phyloP scores from a whole-genome alignment of 768 basidiomycete species.

The Nevesoporus exiguus region DNA sequence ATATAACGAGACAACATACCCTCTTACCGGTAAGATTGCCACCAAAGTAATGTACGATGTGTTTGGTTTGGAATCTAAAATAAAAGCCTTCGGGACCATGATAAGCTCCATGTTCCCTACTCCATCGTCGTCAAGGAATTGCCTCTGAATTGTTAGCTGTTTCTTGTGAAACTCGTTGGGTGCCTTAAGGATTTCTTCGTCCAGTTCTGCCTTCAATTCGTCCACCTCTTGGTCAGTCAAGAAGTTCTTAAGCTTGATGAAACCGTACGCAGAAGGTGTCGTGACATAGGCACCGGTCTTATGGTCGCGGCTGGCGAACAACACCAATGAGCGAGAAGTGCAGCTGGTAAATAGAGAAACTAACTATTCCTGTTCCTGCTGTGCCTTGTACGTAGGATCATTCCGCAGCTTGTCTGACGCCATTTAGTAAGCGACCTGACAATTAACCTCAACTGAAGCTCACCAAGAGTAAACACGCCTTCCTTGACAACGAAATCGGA shows the following conservation, averaged over 20 bases:
- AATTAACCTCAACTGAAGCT: not conserved
- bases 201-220: conserved; percentile 11
- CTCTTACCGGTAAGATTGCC: conserved; percentile 10
- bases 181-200: conserved; percentile 1
- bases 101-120: conserved; percentile 18
- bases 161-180: conserved; percentile 8
- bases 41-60: conserved; percentile 13
- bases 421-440: not conserved
- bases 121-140: not conserved
- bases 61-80: conserved; percentile 1
- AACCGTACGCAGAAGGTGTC: conserved; percentile 14
- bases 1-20: not conserved
- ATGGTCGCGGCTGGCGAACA: conserved; percentile 1
- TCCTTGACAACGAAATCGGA: conserved; percentile 16
- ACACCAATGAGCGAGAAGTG: not conserved
- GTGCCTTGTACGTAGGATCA: conserved; percentile 4
- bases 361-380: conserved; percentile 16
- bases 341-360: not conserved
- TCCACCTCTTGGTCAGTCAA: conserved; percentile 6
- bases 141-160: conserved; percentile 13
- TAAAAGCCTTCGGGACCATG: conserved; percentile 16
- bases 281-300: conserved; percentile 15
- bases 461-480: conserved; percentile 11
- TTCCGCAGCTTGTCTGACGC: conserved; percentile 9
- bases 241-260: conserved; percentile 17